Evolutionary conservation across 1,284 basidiomycete species (phyloP), one percentile per base, ranked within the genome.

Genomic region (Tranzscheliella williamsii): DNA sequence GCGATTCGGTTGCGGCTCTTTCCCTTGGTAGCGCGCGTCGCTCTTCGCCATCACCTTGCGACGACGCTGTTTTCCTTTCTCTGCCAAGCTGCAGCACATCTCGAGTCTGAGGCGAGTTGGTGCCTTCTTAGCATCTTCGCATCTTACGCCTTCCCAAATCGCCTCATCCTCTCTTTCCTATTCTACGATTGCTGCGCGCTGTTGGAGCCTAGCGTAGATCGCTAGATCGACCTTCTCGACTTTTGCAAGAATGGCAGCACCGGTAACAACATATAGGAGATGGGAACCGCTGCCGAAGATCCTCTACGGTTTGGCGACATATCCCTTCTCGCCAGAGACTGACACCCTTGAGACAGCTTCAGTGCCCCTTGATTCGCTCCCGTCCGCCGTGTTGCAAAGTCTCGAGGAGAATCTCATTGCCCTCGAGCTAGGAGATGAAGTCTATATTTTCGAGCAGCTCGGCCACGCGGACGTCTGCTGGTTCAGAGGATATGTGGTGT

Each of bases 381-480:
- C 52, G 12, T 44, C 55, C 16, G 50, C 56, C 2, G 41, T 55
- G 7, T 35, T 51, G 4, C 39, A 51, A 18, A 46, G 46, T 24
- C 44, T 73, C 5, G 47, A 72, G 13, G 47, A 71, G 13, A 67
- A 72, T 29, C 58, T 73, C 24, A 72, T 73, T 33, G 44, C 51
- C 8, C 61, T 73, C 39, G 81, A 83, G 52, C 75, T 96, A 18
- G 94, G 94, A 40, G 93, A 96, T 77, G 93, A 96, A 77, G 87
- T 97, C 29, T 96, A 96, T 80, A 91, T 91, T 22, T 73, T 73
- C 35, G 72, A 73, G 33, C 70, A 72, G 42, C 60, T 73, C 17
- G 71, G 70, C 29, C 67, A 72, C 42, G 21, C 36, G 27, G 54
- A 70, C 16, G 67, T 67, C 26, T 49, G 52, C 24, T 80, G 79